phyloP scores from a whole-genome alignment of 805 yeast genomes.

The Hanseniaspora lachancei region DNA sequence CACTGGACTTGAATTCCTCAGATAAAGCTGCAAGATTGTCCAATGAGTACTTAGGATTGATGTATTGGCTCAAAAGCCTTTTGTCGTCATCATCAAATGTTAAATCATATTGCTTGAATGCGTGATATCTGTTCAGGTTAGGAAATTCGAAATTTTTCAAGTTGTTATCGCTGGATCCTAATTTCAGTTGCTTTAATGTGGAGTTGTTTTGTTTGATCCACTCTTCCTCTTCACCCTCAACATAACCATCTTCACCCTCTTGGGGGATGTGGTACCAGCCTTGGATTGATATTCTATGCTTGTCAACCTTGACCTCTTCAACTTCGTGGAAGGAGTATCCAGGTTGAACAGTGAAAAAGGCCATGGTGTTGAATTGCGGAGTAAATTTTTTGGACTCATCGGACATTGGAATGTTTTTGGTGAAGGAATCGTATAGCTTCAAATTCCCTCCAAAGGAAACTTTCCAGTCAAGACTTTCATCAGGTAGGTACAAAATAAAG shows the following conservation, averaged over 20 bases:
- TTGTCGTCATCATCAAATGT: constrained; percentile 21
- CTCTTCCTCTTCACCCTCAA: constrained; percentile 65
- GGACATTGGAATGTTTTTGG: constrained; percentile 78
- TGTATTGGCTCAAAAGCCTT: constrained; percentile 17
- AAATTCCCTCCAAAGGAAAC: constrained; percentile 88
- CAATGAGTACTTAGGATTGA: constrained; percentile 32
- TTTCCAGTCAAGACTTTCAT: constrained; percentile 81
- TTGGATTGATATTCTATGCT: constrained; percentile 80
- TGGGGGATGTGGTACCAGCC: constrained; percentile 99
- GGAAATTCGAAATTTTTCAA: constrained; percentile 75
- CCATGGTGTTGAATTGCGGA: constrained; percentile 92
- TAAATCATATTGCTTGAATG: constrained; percentile 27
- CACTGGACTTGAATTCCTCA: constrained; percentile 47
- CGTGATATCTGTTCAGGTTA: constrained; percentile 35
- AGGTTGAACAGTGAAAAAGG: constrained; percentile 91
- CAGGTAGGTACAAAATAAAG: constrained; percentile 83
- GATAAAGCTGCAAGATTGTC: constrained; percentile 48
- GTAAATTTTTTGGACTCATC: constrained; percentile 59
- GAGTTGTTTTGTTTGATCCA: constrained; percentile 51
- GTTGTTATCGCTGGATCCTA: constrained; percentile 36
- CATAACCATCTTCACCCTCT: constrained; percentile 73
- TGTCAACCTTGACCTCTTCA: constrained; percentile 87
- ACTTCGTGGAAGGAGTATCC: constrained; percentile 96
- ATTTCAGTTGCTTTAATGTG: constrained; percentile 64
- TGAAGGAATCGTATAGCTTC: constrained; percentile 71